Conservation (phyloP, 2,329 filamentous ascomycete genomes). For the Fusarium sp. region DNA sequence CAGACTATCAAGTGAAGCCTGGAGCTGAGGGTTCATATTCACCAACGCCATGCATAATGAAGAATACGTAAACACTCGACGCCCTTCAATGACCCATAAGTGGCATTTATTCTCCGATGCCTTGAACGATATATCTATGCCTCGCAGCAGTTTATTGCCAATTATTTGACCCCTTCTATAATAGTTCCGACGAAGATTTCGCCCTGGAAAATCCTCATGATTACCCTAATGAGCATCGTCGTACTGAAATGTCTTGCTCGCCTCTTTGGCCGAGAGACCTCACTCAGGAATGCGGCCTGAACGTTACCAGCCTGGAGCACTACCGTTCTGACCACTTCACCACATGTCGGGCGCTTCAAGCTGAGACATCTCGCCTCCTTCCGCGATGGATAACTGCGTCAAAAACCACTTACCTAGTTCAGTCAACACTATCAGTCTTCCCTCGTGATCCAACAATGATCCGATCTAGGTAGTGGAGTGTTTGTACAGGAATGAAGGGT, state of each 20-base stretch:
- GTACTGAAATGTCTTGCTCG: constrained; percentile 39
- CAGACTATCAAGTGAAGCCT: not conserved
- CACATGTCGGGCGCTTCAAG: constrained; percentile 22
- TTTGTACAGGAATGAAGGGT: constrained; percentile 52
- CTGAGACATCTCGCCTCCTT: constrained; percentile 49
- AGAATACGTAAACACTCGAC: not conserved
- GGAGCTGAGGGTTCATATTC: not conserved
- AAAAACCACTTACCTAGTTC: constrained; percentile 21
- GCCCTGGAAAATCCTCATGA: constrained; percentile 12
- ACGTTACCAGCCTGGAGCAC: constrained; percentile 30
- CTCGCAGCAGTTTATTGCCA: constrained; percentile 10
- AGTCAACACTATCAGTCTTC: constrained; percentile 21
- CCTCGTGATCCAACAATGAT: constrained; percentile 37
- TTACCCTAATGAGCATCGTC: not conserved
- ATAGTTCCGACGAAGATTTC: constrained; percentile 1
- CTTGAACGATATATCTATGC: no score
- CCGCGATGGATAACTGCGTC: constrained; percentile 38
- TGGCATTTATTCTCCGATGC: no score
- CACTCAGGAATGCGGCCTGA: constrained; percentile 42
- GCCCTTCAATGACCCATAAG: not conserved
- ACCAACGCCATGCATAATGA: not conserved
- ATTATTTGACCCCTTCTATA: constrained; percentile 18
- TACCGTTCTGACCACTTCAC: constrained; percentile 23
- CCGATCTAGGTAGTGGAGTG: constrained; percentile 22
- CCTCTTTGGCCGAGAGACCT: constrained; percentile 26